Evolutionary conservation across 352 stramenopile genomes (phyloP).

Genomic region (Thalassiosira sp.): DNA sequence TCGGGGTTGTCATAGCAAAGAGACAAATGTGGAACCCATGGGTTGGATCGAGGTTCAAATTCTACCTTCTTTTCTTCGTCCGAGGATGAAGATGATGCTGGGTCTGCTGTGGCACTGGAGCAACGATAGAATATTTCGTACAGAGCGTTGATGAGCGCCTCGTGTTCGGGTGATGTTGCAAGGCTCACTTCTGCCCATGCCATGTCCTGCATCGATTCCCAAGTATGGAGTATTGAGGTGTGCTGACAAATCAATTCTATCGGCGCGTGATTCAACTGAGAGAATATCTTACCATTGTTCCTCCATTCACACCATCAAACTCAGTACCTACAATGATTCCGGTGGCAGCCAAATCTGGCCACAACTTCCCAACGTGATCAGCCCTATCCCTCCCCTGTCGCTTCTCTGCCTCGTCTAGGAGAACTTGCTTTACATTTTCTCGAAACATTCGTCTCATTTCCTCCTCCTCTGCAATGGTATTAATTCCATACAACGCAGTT

Average conservation of each 20-base stretch:
- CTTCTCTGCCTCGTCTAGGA: slow-evolving; percentile 26
- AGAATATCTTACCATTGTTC: slow-evolving; percentile 37
- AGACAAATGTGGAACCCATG: slow-evolving; percentile 44
- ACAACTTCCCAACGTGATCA: slow-evolving; percentile 12
- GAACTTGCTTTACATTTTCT: slow-evolving; percentile 23
- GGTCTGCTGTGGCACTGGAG: not conserved
- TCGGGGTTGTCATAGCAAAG: slow-evolving; percentile 52
- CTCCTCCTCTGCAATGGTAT: slow-evolving; percentile 27
- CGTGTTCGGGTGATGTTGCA: slow-evolving; percentile 38
- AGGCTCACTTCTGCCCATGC: slow-evolving; percentile 47
- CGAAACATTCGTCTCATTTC: slow-evolving; percentile 40
- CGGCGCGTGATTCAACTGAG: not conserved
- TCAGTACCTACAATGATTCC: slow-evolving; percentile 39
- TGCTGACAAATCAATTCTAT: not conserved
- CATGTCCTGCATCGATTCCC: slow-evolving; percentile 28
- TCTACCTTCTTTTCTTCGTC: slow-evolving; percentile 25
- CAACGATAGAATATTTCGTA: slow-evolving; percentile 32
- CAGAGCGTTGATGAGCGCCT: slow-evolving; percentile 30
- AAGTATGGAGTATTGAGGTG: not conserved
- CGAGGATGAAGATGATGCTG: not conserved
- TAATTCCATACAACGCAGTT: slow-evolving; percentile 54
- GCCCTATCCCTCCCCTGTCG: not conserved
- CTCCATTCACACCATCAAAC: slow-evolving; percentile 42
- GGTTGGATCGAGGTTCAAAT: slow-evolving; percentile 13
- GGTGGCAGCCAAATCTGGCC: slow-evolving; percentile 41